Percentiles rank a stretch among this genome's conserved stretches.
Conservation (phyloP, 2,329 filamentous ascomycete species). For the Monilinia laxa region DNA sequence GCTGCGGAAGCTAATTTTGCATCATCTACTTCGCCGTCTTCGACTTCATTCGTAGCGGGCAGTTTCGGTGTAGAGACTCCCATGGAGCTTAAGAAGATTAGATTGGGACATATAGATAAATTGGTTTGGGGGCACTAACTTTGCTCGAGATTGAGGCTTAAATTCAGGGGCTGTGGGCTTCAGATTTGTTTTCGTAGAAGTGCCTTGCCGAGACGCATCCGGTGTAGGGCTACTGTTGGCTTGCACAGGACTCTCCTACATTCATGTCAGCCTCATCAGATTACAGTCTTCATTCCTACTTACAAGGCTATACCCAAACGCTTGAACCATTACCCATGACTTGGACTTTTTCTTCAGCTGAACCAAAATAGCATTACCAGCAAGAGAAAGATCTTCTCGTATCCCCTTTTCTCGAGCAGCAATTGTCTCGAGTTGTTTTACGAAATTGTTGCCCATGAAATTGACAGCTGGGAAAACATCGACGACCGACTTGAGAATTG, state of each 20-base stretch:
- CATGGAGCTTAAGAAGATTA: conserved; percentile 38
- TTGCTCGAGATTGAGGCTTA: conserved; percentile 50
- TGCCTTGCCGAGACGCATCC: conserved; percentile 20
- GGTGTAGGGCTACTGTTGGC: conserved; percentile 23
- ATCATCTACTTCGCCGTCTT: conserved; percentile 74
- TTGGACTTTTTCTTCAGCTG: conserved; percentile 65
- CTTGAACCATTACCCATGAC: conserved; percentile 72
- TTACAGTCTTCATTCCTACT: conserved; percentile 35
- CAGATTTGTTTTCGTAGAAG: conserved; percentile 45
- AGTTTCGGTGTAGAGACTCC: conserved; percentile 40
- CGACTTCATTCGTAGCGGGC: conserved; percentile 51
- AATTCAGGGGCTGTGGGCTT: conserved; percentile 64
- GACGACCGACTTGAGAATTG: conserved; percentile 76
- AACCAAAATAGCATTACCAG: conserved; percentile 69
- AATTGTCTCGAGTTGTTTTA: conserved; percentile 64
- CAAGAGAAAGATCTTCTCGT: conserved; percentile 72
- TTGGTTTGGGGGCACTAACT: conserved; percentile 31
- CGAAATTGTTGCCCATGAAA: conserved; percentile 74
- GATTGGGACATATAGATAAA: conserved; percentile 33
- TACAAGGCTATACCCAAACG: conserved; percentile 66
- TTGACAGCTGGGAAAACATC: conserved; percentile 86
- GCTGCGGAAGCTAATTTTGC: conserved; percentile 42
- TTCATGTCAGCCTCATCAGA: conserved; percentile 38
- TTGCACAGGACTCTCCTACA: conserved; percentile 27
- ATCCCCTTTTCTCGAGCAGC: conserved; percentile 61